phyloP scores from a whole-genome alignment of 2,329 filamentous ascomycete species.

The Xylariaceae sp. region DNA sequence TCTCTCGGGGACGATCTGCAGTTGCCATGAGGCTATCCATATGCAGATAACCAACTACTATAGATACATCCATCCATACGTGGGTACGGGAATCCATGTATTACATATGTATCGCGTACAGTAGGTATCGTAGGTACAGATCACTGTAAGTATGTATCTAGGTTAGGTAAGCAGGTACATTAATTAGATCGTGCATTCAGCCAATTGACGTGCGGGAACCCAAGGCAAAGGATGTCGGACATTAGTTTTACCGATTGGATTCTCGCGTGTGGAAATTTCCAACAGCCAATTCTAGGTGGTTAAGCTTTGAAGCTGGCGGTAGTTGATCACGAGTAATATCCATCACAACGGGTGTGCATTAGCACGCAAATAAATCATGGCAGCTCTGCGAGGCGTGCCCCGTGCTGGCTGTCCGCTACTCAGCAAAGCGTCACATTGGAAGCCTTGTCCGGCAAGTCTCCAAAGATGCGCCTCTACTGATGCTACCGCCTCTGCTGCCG shows the following conservation, averaged over 20 bases:
- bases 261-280: conserved; percentile 17
- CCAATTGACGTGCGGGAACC: too few relatives aligned
- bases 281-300: conserved; percentile 1
- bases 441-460: conserved; percentile 25
- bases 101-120: too few relatives aligned
- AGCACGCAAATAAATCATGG: conserved; percentile 22
- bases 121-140: too few relatives aligned
- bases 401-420: conserved; percentile 33
- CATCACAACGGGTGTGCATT: conserved; percentile 6
- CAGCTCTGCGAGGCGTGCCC: conserved; percentile 34
- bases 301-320: background rate
- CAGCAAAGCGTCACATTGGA: conserved; percentile 26
- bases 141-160: too few relatives aligned
- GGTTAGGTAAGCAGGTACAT: too few relatives aligned
- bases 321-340: conserved; percentile 6
- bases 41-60: too few relatives aligned
- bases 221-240: too few relatives aligned
- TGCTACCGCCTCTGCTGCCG: conserved; percentile 46
- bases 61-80: background rate
- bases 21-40: background rate
- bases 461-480: conserved; percentile 53
- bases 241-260: conserved; percentile 15
- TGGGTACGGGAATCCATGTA: too few relatives aligned
- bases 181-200: too few relatives aligned
- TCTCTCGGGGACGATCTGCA: background rate